These are phyloP conservation scores for Fusarium succisae DNA, from an alignment of 2,329 filamentous ascomycete genomes.

Conservation along the genomic window DNA sequence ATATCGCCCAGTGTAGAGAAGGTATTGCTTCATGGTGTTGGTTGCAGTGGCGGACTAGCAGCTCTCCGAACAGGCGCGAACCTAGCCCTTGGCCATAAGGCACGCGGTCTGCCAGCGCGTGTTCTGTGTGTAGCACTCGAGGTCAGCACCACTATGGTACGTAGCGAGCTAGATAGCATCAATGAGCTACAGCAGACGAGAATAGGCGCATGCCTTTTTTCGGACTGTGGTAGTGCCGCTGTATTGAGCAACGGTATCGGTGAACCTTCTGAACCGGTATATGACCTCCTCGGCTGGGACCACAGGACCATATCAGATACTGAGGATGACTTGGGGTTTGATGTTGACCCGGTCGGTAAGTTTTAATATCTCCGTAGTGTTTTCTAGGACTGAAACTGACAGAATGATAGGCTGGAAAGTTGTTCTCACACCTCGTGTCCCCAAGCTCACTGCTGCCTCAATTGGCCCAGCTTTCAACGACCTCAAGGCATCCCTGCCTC, in stretches of 20 bases:
- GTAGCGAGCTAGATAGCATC: conserved; percentile 73
- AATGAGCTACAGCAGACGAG: conserved; percentile 66
- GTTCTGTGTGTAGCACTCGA: conserved; percentile 73
- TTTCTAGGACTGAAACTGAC: conserved; percentile 22
- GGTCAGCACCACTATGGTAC: conserved; percentile 67
- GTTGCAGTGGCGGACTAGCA: conserved; percentile 72
- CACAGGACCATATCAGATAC: conserved; percentile 70
- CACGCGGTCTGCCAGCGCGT: conserved; percentile 67
- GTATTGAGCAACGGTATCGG: conserved; percentile 72
- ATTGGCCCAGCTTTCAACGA: conserved; percentile 64
- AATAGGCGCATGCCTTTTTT: conserved; percentile 74
- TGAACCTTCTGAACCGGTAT: conserved; percentile 55
- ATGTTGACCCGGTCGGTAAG: conserved; percentile 69
- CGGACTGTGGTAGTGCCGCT: conserved; percentile 74
- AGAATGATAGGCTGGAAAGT: conserved; percentile 68
- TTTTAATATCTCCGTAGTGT: background rate
- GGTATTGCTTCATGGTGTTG: conserved; percentile 72
- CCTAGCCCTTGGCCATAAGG: conserved; percentile 69
- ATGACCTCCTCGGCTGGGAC: conserved; percentile 73
- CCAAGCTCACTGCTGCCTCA: conserved; percentile 61
- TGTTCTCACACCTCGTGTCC: conserved; percentile 69
- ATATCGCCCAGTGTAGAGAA: conserved; percentile 69
- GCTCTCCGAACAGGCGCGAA: conserved; percentile 71
- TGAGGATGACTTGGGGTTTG: conserved; percentile 70
- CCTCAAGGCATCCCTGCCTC: conserved; percentile 59